Conservation (phyloP, 345 rosid genomes). For the Aquilaria malaccensis region DNA sequence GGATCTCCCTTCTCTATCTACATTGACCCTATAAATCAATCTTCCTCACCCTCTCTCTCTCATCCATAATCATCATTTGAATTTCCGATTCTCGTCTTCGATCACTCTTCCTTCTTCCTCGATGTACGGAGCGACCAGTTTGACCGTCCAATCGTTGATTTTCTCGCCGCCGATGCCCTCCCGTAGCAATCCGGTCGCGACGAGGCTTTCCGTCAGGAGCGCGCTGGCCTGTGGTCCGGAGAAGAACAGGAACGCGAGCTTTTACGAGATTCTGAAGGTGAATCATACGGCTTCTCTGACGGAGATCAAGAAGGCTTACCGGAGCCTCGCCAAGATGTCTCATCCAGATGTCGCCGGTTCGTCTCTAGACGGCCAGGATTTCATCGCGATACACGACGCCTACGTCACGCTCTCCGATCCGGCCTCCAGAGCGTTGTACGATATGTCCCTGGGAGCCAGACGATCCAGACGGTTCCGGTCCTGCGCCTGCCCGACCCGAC, state of each 20-base stretch:
- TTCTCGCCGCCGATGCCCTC: no score
- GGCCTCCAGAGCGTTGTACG: conserved; percentile 59
- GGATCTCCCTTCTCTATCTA: no score
- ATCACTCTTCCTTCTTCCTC: no score
- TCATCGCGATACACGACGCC: conserved; percentile 67
- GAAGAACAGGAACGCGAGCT: conserved; percentile 12
- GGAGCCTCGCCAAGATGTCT: conserved; percentile 50
- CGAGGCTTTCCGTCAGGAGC: no score
- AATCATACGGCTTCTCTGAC: conserved; percentile 42
- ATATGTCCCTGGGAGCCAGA: conserved; percentile 33
- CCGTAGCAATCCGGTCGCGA: no score
- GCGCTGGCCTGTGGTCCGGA: no score
- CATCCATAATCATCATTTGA: no score
- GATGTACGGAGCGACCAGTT: no score
- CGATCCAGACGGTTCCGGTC: conserved; percentile 18
- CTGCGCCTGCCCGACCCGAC: conserved; percentile 35
- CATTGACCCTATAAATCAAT: no score
- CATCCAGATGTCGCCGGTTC: conserved; percentile 42
- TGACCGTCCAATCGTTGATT: no score
- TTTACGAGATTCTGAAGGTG: conserved; percentile 53
- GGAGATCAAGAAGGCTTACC: conserved; percentile 69
- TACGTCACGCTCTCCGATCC: conserved; percentile 74
- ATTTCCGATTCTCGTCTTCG: no score
- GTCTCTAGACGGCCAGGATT: conserved; percentile 41
- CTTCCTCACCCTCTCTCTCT: no score